Evolutionary conservation across 2,329 filamentous ascomycete genomes (phyloP).

Genomic region (Drechslerella coelobrocha): DNA sequence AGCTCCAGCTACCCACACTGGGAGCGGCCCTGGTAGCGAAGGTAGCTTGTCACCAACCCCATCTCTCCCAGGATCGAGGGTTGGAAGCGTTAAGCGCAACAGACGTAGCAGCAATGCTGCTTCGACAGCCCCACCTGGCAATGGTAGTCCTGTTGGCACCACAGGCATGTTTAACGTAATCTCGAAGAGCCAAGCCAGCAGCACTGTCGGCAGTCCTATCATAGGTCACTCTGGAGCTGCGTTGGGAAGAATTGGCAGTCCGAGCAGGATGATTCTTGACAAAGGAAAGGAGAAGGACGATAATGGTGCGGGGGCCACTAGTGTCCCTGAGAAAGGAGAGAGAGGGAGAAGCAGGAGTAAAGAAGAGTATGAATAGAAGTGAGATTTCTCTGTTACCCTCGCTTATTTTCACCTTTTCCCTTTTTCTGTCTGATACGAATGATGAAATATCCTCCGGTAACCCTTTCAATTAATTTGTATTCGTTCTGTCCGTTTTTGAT

Average conservation of each 20-base stretch:
- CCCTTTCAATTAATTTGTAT: background rate
- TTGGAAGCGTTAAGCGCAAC: constrained; percentile 39
- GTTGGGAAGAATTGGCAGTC: constrained; percentile 26
- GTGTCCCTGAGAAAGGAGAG: constrained; percentile 7
- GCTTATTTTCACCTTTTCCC: background rate
- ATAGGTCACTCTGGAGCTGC: constrained; percentile 24
- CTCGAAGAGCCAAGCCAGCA: constrained; percentile 47
- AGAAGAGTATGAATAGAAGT: constrained; percentile 15
- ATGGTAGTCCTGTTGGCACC: constrained; percentile 35
- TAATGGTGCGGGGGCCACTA: background rate
- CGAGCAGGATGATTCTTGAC: constrained; percentile 38
- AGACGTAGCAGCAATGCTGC: constrained; percentile 35
- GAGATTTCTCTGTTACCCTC: constrained; percentile 5
- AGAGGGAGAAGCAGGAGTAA: constrained; percentile 25
- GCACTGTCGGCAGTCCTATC: constrained; percentile 36
- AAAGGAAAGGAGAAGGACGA: constrained; percentile 38
- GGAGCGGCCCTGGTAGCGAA: constrained; percentile 26
- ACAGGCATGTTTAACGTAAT: constrained; percentile 45
- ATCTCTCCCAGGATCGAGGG: constrained; percentile 34
- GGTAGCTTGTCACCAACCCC: constrained; percentile 35
- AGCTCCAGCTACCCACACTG: background rate
- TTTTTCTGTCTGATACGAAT: background rate
- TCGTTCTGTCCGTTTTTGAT: background rate
- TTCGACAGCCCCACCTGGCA: constrained; percentile 17
- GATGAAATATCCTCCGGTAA: background rate